phyloP scores from a whole-genome alignment of 768 basidiomycete genomes.

The Mycena maculata region DNA sequence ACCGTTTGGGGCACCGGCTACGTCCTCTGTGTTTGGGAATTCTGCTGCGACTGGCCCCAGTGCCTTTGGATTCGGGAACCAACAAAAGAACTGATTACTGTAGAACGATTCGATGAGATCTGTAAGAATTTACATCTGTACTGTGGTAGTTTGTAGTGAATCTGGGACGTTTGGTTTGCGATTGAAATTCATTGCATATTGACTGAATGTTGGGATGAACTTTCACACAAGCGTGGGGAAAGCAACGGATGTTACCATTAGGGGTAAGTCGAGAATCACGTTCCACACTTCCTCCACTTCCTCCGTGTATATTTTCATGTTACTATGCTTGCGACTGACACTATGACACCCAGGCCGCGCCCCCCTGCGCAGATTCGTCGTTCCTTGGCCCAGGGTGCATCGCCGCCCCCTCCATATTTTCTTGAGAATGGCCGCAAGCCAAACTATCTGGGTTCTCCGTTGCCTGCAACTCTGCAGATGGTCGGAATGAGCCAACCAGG shows the following conservation, averaged over 20 bases:
- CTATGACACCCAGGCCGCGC: constrained; percentile 70
- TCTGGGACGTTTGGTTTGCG: no score
- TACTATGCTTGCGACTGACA: constrained; percentile 52
- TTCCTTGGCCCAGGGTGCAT: constrained; percentile 46
- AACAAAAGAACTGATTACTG: constrained; percentile 22
- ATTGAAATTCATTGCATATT: no score
- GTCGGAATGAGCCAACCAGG: constrained; percentile 41
- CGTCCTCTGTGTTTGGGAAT: constrained; percentile 22
- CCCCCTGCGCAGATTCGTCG: constrained; percentile 75
- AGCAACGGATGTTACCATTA: no score
- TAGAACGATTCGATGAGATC: constrained; percentile 10
- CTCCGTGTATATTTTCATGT: constrained; percentile 8
- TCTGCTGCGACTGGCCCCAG: constrained; percentile 35
- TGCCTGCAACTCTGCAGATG: constrained; percentile 42
- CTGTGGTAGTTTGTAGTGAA: constrained; percentile 29
- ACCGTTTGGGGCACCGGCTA: constrained; percentile 40
- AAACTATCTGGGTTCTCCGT: constrained; percentile 41
- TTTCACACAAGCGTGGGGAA: no score
- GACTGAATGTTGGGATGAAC: no score
- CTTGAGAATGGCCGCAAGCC: constrained; percentile 35
- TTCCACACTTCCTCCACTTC: neutral
- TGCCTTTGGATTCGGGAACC: constrained; percentile 48
- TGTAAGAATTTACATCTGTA: constrained; percentile 26
- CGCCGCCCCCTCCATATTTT: constrained; percentile 58
- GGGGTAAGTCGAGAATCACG: no score